Conservation (phyloP, 441 rosid genomes). For the Euphorbia schlechtendalii region DNA sequence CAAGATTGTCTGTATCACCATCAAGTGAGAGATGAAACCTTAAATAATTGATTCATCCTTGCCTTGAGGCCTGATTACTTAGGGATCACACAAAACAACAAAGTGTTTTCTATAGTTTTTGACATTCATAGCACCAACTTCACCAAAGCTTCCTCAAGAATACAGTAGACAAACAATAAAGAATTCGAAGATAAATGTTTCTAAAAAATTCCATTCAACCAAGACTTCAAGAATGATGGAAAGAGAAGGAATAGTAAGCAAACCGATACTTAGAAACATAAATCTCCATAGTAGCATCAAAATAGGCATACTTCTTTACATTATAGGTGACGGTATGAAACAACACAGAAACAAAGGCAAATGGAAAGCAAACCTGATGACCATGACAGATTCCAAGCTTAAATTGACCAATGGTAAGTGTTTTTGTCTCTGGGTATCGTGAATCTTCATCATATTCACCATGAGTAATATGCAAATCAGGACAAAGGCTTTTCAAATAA, state of each 20-base stretch:
- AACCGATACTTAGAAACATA: too few relatives aligned
- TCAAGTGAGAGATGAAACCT: too few relatives aligned
- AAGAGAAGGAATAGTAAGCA: too few relatives aligned
- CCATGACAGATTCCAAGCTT: slow-evolving; percentile 96
- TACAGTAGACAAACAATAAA: background rate
- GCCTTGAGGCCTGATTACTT: background rate
- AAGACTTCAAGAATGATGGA: too few relatives aligned
- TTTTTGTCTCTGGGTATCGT: slow-evolving; percentile 80
- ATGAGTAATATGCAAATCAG: slow-evolving; percentile 76
- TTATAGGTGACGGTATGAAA: background rate
- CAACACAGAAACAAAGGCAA: background rate
- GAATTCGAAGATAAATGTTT: background rate
- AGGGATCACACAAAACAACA: background rate
- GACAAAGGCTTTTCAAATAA: slow-evolving; percentile 85
- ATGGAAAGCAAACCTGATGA: slow-evolving; percentile 61
- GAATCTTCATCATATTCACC: slow-evolving; percentile 90
- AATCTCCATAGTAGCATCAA: too few relatives aligned
- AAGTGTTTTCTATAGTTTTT: background rate
- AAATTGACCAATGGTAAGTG: slow-evolving; percentile 85
- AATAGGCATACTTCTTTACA: background rate
- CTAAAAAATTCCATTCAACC: too few relatives aligned
- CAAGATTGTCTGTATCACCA: too few relatives aligned
- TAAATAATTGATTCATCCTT: background rate
- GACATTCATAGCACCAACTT: background rate
- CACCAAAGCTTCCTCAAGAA: background rate